phyloP scores from a whole-genome alignment of 176 grass and related monocot species.

The Aegilops sharonensis region DNA sequence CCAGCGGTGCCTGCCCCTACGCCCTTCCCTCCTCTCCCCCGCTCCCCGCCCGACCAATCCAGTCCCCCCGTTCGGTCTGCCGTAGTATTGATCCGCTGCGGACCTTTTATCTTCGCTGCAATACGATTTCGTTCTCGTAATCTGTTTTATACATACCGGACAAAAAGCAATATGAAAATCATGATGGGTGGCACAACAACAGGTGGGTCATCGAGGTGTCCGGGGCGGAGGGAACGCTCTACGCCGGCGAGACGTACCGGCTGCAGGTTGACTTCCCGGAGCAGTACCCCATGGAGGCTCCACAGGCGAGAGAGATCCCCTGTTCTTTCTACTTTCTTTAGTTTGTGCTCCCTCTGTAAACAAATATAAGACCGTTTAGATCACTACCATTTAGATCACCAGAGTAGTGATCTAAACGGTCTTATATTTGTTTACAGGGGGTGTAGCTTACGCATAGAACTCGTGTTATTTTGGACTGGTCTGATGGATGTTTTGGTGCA shows the following conservation, averaged over 20 bases:
- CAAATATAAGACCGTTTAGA: no score
- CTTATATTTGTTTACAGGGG: no score
- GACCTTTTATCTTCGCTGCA: neutral
- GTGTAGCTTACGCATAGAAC: neutral
- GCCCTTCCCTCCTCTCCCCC: neutral
- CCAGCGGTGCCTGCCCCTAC: conserved; percentile 50
- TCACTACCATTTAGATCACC: no score
- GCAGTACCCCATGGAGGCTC: conserved; percentile 97
- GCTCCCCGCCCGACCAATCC: neutral
- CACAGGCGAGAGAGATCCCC: conserved; percentile 45
- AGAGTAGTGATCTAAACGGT: no score
- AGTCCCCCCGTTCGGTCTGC: neutral
- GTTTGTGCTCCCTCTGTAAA: no score
- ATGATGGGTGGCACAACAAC: conserved; percentile 18
- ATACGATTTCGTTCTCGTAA: neutral
- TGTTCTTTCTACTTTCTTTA: neutral
- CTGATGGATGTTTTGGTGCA: conserved; percentile 22
- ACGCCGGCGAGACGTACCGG: conserved; percentile 72
- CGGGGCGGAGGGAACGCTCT: conserved; percentile 68
- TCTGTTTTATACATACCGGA: conserved; percentile 2
- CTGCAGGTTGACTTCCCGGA: conserved; percentile 93
- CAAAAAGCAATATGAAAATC: conserved; percentile 7
- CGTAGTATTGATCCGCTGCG: neutral
- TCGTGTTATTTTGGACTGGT: neutral
- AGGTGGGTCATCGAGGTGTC: conserved; percentile 90